phyloP scores from a whole-genome alignment of 2,329 filamentous ascomycete species.

The Alternaria conjuncta region DNA sequence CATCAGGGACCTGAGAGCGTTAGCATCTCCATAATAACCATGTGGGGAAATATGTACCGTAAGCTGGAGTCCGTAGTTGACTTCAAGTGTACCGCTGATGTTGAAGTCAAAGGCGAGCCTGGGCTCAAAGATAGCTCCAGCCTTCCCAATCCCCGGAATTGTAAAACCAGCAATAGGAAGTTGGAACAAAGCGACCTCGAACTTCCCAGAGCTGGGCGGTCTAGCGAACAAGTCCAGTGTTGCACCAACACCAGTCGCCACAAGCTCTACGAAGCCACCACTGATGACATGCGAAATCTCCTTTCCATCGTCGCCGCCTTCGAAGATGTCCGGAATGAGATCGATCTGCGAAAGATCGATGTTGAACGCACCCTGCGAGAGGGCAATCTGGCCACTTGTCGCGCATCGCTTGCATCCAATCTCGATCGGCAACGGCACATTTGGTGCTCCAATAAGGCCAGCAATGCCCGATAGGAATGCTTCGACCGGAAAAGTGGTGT shows the following conservation, averaged over 20 bases:
- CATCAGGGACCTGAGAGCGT: slow-evolving; percentile 34
- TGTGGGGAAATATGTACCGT: slow-evolving; percentile 24
- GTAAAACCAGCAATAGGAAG: slow-evolving; percentile 40
- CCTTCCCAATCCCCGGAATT: slow-evolving; percentile 47
- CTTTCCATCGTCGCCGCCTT: slow-evolving; percentile 32
- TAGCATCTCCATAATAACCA: background rate
- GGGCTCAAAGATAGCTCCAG: slow-evolving; percentile 44
- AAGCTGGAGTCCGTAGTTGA: slow-evolving; percentile 48
- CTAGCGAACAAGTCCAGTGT: slow-evolving; percentile 44
- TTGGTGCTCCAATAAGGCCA: slow-evolving; percentile 17
- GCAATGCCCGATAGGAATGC: slow-evolving; percentile 25
- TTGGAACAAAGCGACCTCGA: slow-evolving; percentile 29
- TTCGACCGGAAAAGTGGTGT: slow-evolving; percentile 31
- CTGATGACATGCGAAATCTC: slow-evolving; percentile 36
- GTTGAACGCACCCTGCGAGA: slow-evolving; percentile 40
- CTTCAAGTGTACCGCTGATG: slow-evolving; percentile 35
- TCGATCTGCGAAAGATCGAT: slow-evolving; percentile 35
- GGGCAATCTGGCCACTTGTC: slow-evolving; percentile 37
- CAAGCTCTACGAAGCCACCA: slow-evolving; percentile 44
- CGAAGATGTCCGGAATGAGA: slow-evolving; percentile 30
- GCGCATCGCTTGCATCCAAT: slow-evolving; percentile 48
- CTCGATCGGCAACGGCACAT: slow-evolving; percentile 26
- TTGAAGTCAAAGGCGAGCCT: slow-evolving; percentile 36
- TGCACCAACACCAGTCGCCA: slow-evolving; percentile 36
- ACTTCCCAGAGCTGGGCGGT: slow-evolving; percentile 30